Evolutionary conservation across 176 grass and related monocot species (phyloP).

Genomic region (Chloris gayana): DNA sequence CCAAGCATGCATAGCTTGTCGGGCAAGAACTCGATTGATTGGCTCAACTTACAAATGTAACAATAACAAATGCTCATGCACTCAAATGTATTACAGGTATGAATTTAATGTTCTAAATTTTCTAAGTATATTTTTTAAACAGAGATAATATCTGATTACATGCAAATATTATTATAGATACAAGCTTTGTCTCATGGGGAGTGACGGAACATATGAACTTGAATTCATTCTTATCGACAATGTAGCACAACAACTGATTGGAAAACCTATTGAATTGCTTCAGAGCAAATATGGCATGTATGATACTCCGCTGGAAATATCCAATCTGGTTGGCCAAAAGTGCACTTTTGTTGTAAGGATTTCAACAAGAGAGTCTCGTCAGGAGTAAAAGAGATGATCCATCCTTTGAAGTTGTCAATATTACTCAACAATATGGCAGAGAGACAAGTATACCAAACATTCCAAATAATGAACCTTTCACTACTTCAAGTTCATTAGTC

Average conservation of each 20-base stretch:
- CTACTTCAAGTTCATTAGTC: neutral
- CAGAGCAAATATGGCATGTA: neutral
- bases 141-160: neutral
- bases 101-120: too few relatives aligned
- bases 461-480: neutral
- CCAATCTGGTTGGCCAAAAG: too few relatives aligned
- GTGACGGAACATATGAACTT: neutral
- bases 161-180: neutral
- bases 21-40: neutral
- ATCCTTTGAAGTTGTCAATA: neutral
- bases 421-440: neutral
- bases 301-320: too few relatives aligned
- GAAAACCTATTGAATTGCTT: neutral
- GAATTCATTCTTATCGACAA: neutral
- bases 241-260: neutral
- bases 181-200: neutral
- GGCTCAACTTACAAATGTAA: too few relatives aligned
- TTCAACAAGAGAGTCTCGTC: neutral
- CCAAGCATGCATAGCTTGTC: neutral
- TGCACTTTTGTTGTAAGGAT: too few relatives aligned
- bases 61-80: too few relatives aligned
- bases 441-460: neutral
- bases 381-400: neutral
- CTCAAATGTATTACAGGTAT: too few relatives aligned
- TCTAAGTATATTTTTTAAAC: neutral